Evolutionary conservation across 2,329 filamentous ascomycete genomes (phyloP).

Genomic region (Chaetomium globosum): DNA sequence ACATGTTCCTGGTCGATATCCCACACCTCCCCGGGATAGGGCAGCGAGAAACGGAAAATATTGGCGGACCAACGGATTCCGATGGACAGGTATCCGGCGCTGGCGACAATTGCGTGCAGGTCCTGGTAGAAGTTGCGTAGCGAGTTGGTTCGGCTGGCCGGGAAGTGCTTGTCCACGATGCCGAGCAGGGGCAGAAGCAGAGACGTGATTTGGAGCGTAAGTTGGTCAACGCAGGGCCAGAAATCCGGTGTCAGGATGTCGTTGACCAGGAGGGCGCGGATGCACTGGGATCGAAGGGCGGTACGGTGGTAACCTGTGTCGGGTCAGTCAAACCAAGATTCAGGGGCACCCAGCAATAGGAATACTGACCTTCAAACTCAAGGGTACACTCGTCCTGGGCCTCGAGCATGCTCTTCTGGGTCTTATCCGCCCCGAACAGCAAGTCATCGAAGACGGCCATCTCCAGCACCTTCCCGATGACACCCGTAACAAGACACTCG

Average conservation of each 20-base stretch:
- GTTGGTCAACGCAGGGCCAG: slow-evolving; percentile 44
- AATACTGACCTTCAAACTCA: slow-evolving; percentile 26
- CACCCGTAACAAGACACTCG: slow-evolving; percentile 43
- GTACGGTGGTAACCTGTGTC: slow-evolving; percentile 45
- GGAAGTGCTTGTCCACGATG: slow-evolving; percentile 36
- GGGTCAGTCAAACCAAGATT: slow-evolving; percentile 4
- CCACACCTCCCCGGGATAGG: slow-evolving; percentile 38
- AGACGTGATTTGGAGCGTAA: slow-evolving; percentile 40
- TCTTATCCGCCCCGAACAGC: slow-evolving; percentile 45
- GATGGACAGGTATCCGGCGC: slow-evolving; percentile 41
- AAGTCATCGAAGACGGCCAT: slow-evolving; percentile 45
- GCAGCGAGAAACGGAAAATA: slow-evolving; percentile 41
- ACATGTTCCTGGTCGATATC: slow-evolving; percentile 35
- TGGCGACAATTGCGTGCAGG: slow-evolving; percentile 41
- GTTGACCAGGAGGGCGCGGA: slow-evolving; percentile 37
- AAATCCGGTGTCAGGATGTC: slow-evolving; percentile 41
- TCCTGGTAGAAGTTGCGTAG: slow-evolving; percentile 40
- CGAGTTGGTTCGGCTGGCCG: slow-evolving; percentile 18
- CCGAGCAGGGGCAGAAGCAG: slow-evolving; percentile 45
- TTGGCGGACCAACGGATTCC: slow-evolving; percentile 39
- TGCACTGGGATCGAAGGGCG: slow-evolving; percentile 39
- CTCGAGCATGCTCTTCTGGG: slow-evolving; percentile 38
- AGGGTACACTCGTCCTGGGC: slow-evolving; percentile 41
- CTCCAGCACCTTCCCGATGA: slow-evolving; percentile 46
- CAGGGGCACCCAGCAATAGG: background rate